These are phyloP conservation scores for Xylariaceae sp. DNA, from an alignment of 2,329 filamentous ascomycete genomes.

Conservation along the genomic window DNA sequence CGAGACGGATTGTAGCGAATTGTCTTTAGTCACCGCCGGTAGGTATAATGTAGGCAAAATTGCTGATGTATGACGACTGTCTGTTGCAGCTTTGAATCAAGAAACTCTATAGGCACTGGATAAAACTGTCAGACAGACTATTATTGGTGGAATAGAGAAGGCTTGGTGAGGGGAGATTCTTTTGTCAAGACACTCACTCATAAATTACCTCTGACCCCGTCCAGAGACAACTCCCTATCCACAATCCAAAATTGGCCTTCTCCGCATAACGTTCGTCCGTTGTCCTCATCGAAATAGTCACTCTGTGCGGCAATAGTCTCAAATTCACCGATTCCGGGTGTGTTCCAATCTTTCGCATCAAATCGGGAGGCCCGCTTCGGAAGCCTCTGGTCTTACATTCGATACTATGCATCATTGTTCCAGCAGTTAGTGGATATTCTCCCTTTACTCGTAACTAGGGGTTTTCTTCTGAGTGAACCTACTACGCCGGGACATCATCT, in stretches of 20 bases:
- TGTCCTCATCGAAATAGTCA: constrained; percentile 29
- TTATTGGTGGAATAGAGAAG: neutral
- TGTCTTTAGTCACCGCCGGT: too few relatives aligned
- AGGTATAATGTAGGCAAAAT: too few relatives aligned
- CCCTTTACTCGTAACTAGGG: too few relatives aligned
- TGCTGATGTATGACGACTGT: neutral
- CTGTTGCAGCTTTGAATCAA: constrained; percentile 3
- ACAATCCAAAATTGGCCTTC: constrained; percentile 27
- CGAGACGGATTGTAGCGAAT: too few relatives aligned
- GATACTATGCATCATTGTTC: constrained; percentile 20
- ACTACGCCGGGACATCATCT: constrained; percentile 28
- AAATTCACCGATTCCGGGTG: constrained; percentile 17
- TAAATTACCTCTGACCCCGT: constrained; percentile 27
- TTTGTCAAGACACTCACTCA: constrained; percentile 22
- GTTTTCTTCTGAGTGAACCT: too few relatives aligned
- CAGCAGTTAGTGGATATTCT: neutral
- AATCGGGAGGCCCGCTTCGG: constrained; percentile 20
- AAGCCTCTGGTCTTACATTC: constrained; percentile 28
- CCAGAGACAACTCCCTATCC: constrained; percentile 30
- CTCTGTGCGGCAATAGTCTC: constrained; percentile 22
- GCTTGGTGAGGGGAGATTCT: neutral
- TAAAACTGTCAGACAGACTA: constrained; percentile 8
- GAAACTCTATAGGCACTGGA: constrained; percentile 24
- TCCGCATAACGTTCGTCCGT: constrained; percentile 28
- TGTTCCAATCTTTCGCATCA: constrained; percentile 19